Percentiles rank a stretch among this genome's conserved stretches.
Evolutionary conservation across 2,329 filamentous ascomycete species (phyloP).

Genomic region (Ceratocystiopsis minuta): DNA sequence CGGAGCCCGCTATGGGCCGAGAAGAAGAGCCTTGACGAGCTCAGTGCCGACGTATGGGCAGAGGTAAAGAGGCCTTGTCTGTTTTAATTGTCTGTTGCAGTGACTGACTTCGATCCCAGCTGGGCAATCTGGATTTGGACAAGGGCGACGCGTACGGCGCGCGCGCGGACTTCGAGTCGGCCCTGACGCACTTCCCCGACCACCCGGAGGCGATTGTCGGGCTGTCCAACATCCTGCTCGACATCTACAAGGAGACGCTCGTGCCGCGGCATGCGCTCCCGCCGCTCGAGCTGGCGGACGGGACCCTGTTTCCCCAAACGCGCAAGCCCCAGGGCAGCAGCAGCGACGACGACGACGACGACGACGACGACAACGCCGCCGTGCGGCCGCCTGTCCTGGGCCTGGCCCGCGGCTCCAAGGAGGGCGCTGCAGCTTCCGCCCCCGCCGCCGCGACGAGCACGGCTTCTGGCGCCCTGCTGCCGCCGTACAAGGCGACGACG

Average conservation of each 20-base stretch:
- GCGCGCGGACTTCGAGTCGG: constrained; percentile 62
- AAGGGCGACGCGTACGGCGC: constrained; percentile 49
- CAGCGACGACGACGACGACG: too few species aligned
- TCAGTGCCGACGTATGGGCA: constrained; percentile 68
- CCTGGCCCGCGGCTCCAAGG: not conserved
- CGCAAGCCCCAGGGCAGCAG: constrained; percentile 2
- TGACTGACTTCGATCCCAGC: constrained; percentile 24
- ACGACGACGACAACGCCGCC: too few species aligned
- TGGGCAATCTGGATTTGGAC: constrained; percentile 47
- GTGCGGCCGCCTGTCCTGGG: too few species aligned
- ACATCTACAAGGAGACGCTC: constrained; percentile 58
- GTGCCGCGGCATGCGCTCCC: constrained; percentile 39
- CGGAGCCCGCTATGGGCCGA: constrained; percentile 61
- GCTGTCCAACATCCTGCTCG: constrained; percentile 68
- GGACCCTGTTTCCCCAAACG: constrained; percentile 12
- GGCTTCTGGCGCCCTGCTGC: constrained; percentile 19
- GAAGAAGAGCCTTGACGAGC: constrained; percentile 62
- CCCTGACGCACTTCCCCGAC: constrained; percentile 60
- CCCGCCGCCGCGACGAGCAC: not conserved
- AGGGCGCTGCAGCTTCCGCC: not conserved
- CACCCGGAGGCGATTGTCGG: constrained; percentile 68
- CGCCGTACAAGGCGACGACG: constrained; percentile 37
- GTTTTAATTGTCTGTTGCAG: not conserved
- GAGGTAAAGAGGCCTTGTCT: constrained; percentile 50
- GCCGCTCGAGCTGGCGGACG: constrained; percentile 19